A percentile compares a stretch with the other conserved stretches of the same genome.
These are phyloP conservation scores for Lentinus polychrous DNA, from an alignment of 1,284 basidiomycete species.

Conservation along the genomic window DNA sequence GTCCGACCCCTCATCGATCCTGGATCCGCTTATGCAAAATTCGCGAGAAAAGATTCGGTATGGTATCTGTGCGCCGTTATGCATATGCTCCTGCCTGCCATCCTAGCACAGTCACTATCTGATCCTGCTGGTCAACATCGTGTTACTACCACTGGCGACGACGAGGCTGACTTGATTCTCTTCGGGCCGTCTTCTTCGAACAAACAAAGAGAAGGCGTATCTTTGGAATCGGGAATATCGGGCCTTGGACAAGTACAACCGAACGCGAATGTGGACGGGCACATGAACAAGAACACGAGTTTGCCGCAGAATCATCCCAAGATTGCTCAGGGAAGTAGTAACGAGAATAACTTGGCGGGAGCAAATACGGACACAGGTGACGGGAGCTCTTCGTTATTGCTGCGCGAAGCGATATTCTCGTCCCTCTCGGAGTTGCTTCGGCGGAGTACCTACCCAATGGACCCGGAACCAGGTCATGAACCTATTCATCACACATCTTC, in stretches of 20 bases:
- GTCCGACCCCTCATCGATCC: too few relatives aligned
- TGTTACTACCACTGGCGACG: not conserved
- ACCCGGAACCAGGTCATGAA: not conserved
- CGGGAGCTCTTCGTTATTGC: not conserved
- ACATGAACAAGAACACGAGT: not conserved
- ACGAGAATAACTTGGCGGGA: too few relatives aligned
- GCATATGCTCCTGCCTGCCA: not conserved
- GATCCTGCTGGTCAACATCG: not conserved
- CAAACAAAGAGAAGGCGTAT: not conserved
- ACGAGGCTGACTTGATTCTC: too few relatives aligned
- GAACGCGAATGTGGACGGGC: not conserved
- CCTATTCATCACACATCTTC: not conserved
- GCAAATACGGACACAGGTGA: too few relatives aligned
- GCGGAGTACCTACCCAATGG: not conserved
- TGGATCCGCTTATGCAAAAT: not conserved
- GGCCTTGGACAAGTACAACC: not conserved
- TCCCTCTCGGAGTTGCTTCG: slow-evolving; percentile 7
- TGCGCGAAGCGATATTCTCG: not conserved
- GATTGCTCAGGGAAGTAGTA: not conserved
- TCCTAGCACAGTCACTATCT: not conserved
- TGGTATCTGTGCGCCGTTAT: slow-evolving; percentile 3
- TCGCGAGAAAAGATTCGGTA: slow-evolving; percentile 5
- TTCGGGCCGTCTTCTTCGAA: too few relatives aligned
- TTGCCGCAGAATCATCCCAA: not conserved
- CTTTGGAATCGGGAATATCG: not conserved